Percentiles rank a stretch among this genome's conserved stretches.
These are phyloP conservation scores for Verticillium klebahnii DNA, from an alignment of 2,329 filamentous ascomycete species.

Conservation along the genomic window DNA sequence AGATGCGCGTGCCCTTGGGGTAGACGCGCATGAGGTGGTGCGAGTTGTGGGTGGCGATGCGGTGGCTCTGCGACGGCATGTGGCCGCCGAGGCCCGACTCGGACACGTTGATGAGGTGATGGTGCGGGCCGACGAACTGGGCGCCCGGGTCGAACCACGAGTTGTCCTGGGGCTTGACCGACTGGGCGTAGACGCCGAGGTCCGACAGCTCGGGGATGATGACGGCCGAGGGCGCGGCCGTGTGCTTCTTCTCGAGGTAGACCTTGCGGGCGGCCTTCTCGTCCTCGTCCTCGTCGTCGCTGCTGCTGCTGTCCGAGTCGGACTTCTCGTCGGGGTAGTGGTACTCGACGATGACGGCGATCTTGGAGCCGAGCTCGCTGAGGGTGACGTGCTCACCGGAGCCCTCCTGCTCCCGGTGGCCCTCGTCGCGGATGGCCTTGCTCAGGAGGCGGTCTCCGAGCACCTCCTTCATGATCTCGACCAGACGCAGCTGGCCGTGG, in stretches of 20 bases:
- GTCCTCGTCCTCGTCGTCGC: slow-evolving; percentile 31
- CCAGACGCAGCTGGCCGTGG: slow-evolving; percentile 56
- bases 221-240: slow-evolving; percentile 35
- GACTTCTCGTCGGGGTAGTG: slow-evolving; percentile 50
- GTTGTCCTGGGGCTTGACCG: slow-evolving; percentile 61
- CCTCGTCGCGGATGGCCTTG: slow-evolving; percentile 51
- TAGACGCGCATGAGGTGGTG: slow-evolving; percentile 66
- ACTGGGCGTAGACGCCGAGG: slow-evolving; percentile 65
- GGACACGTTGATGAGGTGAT: slow-evolving; percentile 66
- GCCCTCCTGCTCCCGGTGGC: slow-evolving; percentile 48
- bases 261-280: slow-evolving; percentile 42
- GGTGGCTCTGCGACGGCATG: slow-evolving; percentile 38
- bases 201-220: slow-evolving; percentile 63
- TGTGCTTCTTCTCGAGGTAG: slow-evolving; percentile 49
- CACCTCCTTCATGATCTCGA: slow-evolving; percentile 60
- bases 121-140: slow-evolving; percentile 53
- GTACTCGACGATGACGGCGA: slow-evolving; percentile 65
- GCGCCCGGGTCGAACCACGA: slow-evolving; percentile 55
- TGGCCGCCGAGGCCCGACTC: slow-evolving; percentile 53
- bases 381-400: slow-evolving; percentile 50
- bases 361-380: slow-evolving; percentile 55
- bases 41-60: slow-evolving; percentile 57
- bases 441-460: slow-evolving; percentile 57
- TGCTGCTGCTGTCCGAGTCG: slow-evolving; percentile 23
- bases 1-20: slow-evolving; percentile 65